Conservation (phyloP, 2,329 filamentous ascomycete genomes). For the Paracorniculantispora psalliotae region DNA sequence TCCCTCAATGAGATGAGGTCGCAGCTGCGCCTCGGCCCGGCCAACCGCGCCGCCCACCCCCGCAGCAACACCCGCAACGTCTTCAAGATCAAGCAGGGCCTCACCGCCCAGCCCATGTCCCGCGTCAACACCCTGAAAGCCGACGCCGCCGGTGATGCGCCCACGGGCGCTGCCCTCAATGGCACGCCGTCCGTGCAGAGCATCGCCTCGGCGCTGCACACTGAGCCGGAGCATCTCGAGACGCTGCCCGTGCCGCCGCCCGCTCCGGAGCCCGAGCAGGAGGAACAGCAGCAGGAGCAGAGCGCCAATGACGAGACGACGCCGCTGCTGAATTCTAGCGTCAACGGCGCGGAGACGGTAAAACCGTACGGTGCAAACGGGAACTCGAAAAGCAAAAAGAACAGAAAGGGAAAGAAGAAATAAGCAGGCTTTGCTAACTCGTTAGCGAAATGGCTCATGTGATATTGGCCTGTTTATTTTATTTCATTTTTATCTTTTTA, state of each 20-base stretch:
- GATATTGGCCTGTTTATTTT: neutral
- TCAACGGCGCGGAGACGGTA: slow-evolving; percentile 22
- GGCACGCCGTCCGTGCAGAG: neutral
- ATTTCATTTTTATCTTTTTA: neutral
- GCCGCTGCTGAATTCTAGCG: slow-evolving; percentile 24
- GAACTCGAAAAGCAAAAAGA: slow-evolving; percentile 13
- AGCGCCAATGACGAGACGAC: slow-evolving; percentile 23
- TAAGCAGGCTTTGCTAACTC: slow-evolving; percentile 11
- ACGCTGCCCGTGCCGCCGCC: slow-evolving; percentile 16
- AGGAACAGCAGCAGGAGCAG: neutral
- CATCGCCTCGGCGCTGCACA: slow-evolving; percentile 2
- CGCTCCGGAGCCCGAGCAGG: slow-evolving; percentile 3
- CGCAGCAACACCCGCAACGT: slow-evolving; percentile 55
- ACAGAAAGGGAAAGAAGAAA: slow-evolving; percentile 35
- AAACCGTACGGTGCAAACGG: slow-evolving; percentile 12
- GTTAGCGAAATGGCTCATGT: neutral
- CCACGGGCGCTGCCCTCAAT: too few species aligned
- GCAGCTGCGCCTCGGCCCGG: slow-evolving; percentile 61
- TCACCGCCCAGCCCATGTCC: slow-evolving; percentile 20
- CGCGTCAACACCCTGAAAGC: slow-evolving; percentile 18
- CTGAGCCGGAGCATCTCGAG: slow-evolving; percentile 12
- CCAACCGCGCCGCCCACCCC: slow-evolving; percentile 61
- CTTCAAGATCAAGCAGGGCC: slow-evolving; percentile 60
- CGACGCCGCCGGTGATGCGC: neutral
- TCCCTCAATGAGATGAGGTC: slow-evolving; percentile 59